Base-by-base conservation (phyloP, 2,329 filamentous ascomycete genomes). In the Zymoseptoria passerinii region DNA sequence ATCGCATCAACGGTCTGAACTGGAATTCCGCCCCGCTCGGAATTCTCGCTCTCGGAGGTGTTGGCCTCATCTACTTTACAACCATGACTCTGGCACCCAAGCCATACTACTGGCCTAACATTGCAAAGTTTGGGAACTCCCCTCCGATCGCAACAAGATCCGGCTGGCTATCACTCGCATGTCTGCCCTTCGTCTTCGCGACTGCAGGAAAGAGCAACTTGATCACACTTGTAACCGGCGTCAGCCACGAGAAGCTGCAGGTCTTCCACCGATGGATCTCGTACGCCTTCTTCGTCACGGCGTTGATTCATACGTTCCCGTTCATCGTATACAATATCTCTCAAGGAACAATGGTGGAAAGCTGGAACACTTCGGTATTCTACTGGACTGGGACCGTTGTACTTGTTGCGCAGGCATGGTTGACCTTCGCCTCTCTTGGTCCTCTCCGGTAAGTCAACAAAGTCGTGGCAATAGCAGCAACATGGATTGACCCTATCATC, bases 371-470 rank as follows among this genome's bases (percentile, higher is more conserved):
- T 0, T 74, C 71, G 27, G 66, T 81, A 0, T 70, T 75, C 19
- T 84, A 82, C 67, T 79, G 80, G 76, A 83, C 81, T 0, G 82
- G 82, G 1, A 77, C 83, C 2, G 75, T 80, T 10, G 78, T 81
- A 0, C 62, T 85, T 1, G 59, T 83, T 3, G 73, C 77, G 2
- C 81, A 84, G 64, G 74, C 79, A 1, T 83, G 77, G 68, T 71
- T 84, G 28, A 84, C 81, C 1, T 73, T 83, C 55, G 76, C 80
- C 65, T 84, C 81, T 0, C 68, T 81, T 23, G 74, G 76, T 9
- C 73, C 70, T 20, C 75, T 84, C 53, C 73, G 81, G 78, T 82
- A 65, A 61, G 72, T 40, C 8, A 10, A 29, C 10, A 29, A 29
- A 29, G 8, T 8, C 10, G 10, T 10, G 6, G 10, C 10, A 10